Evolutionary conservation across 2,329 filamentous ascomycete species (phyloP).

Genomic region (Aspergillus spinulosporus): DNA sequence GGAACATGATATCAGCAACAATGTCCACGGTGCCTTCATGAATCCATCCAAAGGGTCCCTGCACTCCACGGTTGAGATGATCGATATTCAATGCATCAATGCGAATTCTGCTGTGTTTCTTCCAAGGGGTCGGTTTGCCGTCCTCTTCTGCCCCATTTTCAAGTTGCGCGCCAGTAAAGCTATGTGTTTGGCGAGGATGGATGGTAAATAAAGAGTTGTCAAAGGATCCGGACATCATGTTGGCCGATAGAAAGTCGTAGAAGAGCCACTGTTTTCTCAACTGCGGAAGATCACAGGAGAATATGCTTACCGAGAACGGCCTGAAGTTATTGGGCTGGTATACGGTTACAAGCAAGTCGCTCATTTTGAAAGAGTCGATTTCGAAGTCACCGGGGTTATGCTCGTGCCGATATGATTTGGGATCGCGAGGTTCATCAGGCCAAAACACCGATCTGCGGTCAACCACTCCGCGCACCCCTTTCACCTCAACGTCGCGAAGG

Average conservation of each 20-base stretch:
- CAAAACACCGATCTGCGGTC: constrained; percentile 83
- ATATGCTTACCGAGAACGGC: constrained; percentile 95
- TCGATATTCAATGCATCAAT: constrained; percentile 95
- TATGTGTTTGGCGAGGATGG: constrained; percentile 87
- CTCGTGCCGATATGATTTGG: constrained; percentile 81
- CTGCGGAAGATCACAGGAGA: constrained; percentile 89
- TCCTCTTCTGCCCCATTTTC: constrained; percentile 58
- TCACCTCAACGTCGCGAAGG: constrained; percentile 87
- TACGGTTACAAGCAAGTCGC: constrained; percentile 86
- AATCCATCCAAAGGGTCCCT: constrained; percentile 96
- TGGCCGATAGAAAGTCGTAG: constrained; percentile 94
- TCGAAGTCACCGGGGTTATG: constrained; percentile 94
- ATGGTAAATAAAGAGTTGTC: constrained; percentile 97
- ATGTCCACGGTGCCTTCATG: constrained; percentile 97
- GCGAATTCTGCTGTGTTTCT: constrained; percentile 88
- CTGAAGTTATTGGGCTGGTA: constrained; percentile 88
- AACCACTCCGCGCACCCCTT: constrained; percentile 86
- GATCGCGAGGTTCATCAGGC: constrained; percentile 69
- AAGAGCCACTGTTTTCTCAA: constrained; percentile 95
- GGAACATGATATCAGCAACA: constrained; percentile 92
- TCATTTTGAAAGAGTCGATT: constrained; percentile 93
- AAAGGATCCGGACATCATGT: constrained; percentile 92
- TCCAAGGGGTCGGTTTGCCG: constrained; percentile 74
- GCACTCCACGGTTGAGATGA: constrained; percentile 88
- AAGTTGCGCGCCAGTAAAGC: constrained; percentile 66